Evolutionary conservation across 352 stramenopile species (phyloP), one percentile per base, ranked within the genome.

Genomic region (Phytophthora cryptogea): DNA sequence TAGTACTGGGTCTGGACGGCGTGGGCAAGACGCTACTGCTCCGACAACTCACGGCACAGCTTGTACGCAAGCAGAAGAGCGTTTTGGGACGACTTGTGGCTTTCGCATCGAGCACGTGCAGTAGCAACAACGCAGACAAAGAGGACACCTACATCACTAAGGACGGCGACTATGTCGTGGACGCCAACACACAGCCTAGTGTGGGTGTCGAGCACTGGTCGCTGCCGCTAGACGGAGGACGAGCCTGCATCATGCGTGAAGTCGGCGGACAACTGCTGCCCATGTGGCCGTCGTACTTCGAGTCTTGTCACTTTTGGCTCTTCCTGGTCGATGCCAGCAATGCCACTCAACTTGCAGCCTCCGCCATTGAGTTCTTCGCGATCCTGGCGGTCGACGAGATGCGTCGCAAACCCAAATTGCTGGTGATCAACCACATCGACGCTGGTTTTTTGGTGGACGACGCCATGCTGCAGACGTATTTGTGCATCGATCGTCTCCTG

Each of bases 391-490:
- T 78, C 28, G 73, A 81, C 13, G 49, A 67, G 6, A 90, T 89
- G 80, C 70, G 66, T 2, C 35, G 31, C 41, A 92, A 90, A 52
- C 70, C 74, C 16, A 89, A 87, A 44, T 60, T 89, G 13, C 46
- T 92, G 8, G 47, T 92, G 42, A 66, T 92, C 43, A 92, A 89
- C 62, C 84, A 89, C 42, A 81, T 85, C 33, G 83, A 92, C 57
- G 54, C 66, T 26, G 68, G 40, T 32, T 79, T 73, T 28, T 69
- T 73, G 9, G 37, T 88, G n/a, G 64, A 83, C 16, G 76, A 88
- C 60, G 51, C 62, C 3, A 54, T 79, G 7, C n/a, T 90, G 35
- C 68, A 74, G 14, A 72, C 83, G 0, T 80, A 87, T 48, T 41
- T 92, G 27, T 72, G 66, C 31, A 57, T 92, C 5, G 75, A 92